These are phyloP conservation scores for Acacia acuminata DNA, from an alignment of 306 rosid genomes.

Conservation along the genomic window DNA sequence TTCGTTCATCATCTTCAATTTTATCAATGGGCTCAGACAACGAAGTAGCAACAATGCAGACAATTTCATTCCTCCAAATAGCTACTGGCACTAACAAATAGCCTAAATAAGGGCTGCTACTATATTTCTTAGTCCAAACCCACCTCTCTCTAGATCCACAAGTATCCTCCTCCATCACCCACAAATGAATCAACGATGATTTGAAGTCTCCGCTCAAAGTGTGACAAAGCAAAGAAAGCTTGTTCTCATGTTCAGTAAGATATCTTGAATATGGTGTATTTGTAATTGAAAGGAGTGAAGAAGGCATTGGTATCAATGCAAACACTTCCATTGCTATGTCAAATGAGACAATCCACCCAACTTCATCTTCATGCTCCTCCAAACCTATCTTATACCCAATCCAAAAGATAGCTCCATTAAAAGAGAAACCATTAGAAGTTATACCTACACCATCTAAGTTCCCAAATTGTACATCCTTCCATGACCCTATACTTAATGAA, in stretches of 20 bases:
- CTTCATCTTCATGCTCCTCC: not conserved
- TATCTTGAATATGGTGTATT: not conserved
- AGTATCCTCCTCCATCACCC: not conserved
- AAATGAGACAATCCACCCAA: not conserved
- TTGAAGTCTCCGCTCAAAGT: not conserved
- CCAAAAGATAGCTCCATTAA: conserved; percentile 23
- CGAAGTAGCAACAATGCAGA: not conserved
- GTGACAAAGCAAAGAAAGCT: not conserved
- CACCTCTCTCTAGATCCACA: not conserved
- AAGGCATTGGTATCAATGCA: not conserved
- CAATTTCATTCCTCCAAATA: not conserved
- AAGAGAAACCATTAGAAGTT: not conserved
- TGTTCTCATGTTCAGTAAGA: not conserved
- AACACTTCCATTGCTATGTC: no score
- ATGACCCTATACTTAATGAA: not conserved
- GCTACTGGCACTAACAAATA: no score
- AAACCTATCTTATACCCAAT: not conserved
- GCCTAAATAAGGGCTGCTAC: no score
- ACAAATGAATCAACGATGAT: not conserved
- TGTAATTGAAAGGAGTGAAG: not conserved
- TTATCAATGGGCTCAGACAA: not conserved
- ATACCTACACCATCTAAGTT: not conserved
- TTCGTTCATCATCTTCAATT: no score
- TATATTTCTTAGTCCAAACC: not conserved
- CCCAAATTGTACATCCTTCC: conserved; percentile 1